Conservation (phyloP, 1,284 basidiomycete genomes). For the Boletus mariae region DNA sequence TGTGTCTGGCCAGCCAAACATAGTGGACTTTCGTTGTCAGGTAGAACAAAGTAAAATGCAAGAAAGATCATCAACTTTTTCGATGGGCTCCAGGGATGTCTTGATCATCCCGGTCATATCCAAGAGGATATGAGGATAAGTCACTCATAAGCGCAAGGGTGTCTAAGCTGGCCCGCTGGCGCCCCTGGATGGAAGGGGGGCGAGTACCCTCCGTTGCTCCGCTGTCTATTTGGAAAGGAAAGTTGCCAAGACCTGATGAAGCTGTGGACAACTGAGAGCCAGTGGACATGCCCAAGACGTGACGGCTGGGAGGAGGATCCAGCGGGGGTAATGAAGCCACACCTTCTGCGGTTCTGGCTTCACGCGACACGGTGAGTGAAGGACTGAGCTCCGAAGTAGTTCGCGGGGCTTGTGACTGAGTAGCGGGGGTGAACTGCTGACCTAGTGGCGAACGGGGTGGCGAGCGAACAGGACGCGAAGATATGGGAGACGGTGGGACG, state of each 20-base stretch:
- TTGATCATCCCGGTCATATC: conserved; percentile 55
- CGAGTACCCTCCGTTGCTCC: conserved; percentile 33
- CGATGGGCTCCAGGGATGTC: conserved; percentile 30
- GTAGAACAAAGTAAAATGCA: conserved; percentile 5
- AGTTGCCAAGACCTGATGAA: conserved; percentile 70
- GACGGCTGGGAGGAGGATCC: conserved; percentile 51
- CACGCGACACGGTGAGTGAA: conserved; percentile 11
- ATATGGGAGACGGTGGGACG: conserved; percentile 80
- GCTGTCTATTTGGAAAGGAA: conserved; percentile 79
- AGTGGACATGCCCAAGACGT: conserved; percentile 61
- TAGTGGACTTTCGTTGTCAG: conserved; percentile 7
- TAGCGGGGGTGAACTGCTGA: conserved; percentile 47
- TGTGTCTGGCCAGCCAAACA: conserved; percentile 28
- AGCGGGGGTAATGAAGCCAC: conserved; percentile 39
- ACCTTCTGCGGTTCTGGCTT: conserved; percentile 10
- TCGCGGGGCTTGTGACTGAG: conserved; percentile 35
- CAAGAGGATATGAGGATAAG: conserved; percentile 73
- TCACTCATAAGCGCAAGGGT: conserved; percentile 77
- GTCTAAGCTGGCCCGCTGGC: conserved; percentile 74
- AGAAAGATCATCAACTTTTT: conserved; percentile 21
- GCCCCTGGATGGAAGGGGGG: conserved; percentile 32
- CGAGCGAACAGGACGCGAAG: conserved; percentile 66
- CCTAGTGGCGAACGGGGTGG: conserved; percentile 68
- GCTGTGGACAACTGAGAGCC: conserved; percentile 68
- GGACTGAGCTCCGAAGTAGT: conserved; percentile 14